These are phyloP conservation scores for Stemphylium lycopersici DNA, from an alignment of 2,329 filamentous ascomycete genomes.

Conservation along the genomic window DNA sequence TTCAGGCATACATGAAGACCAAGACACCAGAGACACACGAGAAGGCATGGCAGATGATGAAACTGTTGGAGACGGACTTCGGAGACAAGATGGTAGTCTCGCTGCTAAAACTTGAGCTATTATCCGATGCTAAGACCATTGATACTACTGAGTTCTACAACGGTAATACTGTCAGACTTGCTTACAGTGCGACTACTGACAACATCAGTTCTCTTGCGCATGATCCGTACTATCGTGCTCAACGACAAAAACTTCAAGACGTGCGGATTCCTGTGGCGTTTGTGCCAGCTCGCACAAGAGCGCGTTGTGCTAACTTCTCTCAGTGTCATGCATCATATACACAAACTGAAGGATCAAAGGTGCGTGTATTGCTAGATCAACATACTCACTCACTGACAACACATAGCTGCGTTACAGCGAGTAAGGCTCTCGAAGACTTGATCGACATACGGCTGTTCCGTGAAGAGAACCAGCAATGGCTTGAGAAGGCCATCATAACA, in stretches of 20 bases:
- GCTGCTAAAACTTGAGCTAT: conserved; percentile 71
- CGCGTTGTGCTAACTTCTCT: neutral
- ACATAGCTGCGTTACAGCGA: conserved; percentile 47
- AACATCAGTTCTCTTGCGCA: conserved; percentile 60
- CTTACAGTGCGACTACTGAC: conserved; percentile 14
- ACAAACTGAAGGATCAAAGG: conserved; percentile 61
- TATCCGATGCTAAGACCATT: conserved; percentile 54
- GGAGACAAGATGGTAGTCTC: conserved; percentile 69
- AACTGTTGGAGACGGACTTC: conserved; percentile 66
- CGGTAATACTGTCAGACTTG: conserved; percentile 33
- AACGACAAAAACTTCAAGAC: conserved; percentile 69
- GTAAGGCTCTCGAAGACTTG: conserved; percentile 66
- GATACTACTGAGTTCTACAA: conserved; percentile 51
- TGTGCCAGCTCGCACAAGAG: neutral
- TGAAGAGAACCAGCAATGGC: conserved; percentile 61
- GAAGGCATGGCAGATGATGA: conserved; percentile 64
- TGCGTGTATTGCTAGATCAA: conserved; percentile 5
- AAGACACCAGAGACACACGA: conserved; percentile 54
- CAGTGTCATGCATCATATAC: conserved; percentile 69
- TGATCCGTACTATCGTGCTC: conserved; percentile 66
- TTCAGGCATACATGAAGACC: conserved; percentile 61
- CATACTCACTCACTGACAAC: neutral
- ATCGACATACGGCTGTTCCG: conserved; percentile 63
- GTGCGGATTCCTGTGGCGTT: conserved; percentile 38
- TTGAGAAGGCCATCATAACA: conserved; percentile 72